Percentiles rank a stretch among this genome's conserved stretches.
These are phyloP conservation scores for Clathrospora elynae DNA, from an alignment of 2,329 filamentous ascomycete species.

Conservation along the genomic window DNA sequence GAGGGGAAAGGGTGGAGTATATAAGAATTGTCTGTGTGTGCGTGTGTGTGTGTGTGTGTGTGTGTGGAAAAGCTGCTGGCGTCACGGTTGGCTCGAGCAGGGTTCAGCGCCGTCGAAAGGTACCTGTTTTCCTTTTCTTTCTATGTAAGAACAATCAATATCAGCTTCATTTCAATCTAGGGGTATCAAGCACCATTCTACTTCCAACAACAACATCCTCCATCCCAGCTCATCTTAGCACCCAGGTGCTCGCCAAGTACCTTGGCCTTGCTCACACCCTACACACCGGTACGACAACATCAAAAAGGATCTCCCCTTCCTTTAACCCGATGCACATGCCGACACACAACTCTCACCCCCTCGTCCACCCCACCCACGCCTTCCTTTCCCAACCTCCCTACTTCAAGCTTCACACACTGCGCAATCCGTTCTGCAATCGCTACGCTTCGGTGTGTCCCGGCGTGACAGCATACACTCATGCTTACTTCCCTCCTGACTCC, in stretches of 20 bases:
- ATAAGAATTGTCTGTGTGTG: slow-evolving; percentile 2
- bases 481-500: slow-evolving; percentile 11
- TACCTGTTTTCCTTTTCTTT: slow-evolving; percentile 10
- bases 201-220: neutral
- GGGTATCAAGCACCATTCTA: slow-evolving; percentile 5
- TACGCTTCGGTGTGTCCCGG: slow-evolving; percentile 43
- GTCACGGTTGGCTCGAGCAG: slow-evolving; percentile 7
- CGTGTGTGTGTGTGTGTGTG: neutral
- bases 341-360: slow-evolving; percentile 29
- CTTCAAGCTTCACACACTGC: slow-evolving; percentile 23
- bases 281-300: slow-evolving; percentile 1
- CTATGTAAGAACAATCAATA: slow-evolving; percentile 31
- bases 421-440: slow-evolving; percentile 37
- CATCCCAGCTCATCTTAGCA: neutral
- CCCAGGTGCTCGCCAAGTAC: neutral
- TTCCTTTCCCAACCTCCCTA: slow-evolving; percentile 12
- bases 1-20: slow-evolving; percentile 2
- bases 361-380: slow-evolving; percentile 13
- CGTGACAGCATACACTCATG: slow-evolving; percentile 32
- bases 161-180: slow-evolving; percentile 13
- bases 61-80: slow-evolving; percentile 3
- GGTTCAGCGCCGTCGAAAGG: slow-evolving; percentile 8
- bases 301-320: slow-evolving; percentile 29
- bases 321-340: slow-evolving; percentile 38
- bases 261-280: neutral